Evolutionary conservation across 371 early-diverging fungal genomes (phyloP), one percentile per base, ranked within the genome.

Genomic region (Amoeboaphelidium occidentale): DNA sequence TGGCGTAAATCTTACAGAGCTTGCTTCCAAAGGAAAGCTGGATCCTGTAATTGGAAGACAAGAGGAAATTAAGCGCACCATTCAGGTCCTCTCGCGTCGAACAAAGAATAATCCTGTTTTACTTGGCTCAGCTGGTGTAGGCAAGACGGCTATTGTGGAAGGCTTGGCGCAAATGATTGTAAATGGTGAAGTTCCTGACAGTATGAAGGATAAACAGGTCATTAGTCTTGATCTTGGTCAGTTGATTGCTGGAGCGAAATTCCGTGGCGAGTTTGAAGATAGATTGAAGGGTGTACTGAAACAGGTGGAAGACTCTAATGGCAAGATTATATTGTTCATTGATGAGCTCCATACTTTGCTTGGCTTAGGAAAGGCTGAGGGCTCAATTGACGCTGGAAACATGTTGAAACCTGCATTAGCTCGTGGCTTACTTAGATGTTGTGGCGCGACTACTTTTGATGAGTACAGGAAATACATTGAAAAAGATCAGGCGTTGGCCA

Each of bases 51-150:
- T 86, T 58, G 87, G 87, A n/a, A 68, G 87, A 52, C 84, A 81
- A 51, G 75, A 78, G 54, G 83, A 83, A 51, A 86, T 86, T 41
- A 68, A 81, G 42, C 64, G 77, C 41, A 74, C 81, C n/a, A 76
- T 84, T 49, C 79, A 82, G 63, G 81, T 86, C 6, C 48, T 76
- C 45, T 68, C 79, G 2, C 72, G 84, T 43, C 67, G 80, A 66
- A 87, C 81, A 23, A 93, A 93, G 58, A 84, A 84, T 62, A 88
- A 87, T 60, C 86, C 88, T 1, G 81, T 89, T 3, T 61, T 90
- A 47, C 82, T 88, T 25, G 91, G 86, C 53, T 75, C 78, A 43
- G 51, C 25, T 23, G 20, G 44, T 48, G 75, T 76, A 12, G 76
- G 74, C 46, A 75, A 75, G 52, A 76, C 74, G 0, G 73, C 74